Conservation (phyloP, 352 stramenopile species). For the Globisporangium middletonii region DNA sequence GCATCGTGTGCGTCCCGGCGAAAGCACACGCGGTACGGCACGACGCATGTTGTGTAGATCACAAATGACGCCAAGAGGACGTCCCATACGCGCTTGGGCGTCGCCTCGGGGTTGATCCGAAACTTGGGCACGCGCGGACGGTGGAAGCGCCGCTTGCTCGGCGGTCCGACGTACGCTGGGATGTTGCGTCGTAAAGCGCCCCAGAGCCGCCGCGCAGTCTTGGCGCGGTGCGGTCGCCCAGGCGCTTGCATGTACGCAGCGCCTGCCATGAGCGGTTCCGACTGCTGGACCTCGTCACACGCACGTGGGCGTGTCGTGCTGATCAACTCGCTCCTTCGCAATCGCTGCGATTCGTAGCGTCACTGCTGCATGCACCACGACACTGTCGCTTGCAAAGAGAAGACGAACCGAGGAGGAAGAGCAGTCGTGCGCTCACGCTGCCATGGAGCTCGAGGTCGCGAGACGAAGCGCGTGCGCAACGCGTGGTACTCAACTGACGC, state of each 20-base stretch:
- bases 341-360: too few species aligned
- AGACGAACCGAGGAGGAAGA: too few species aligned
- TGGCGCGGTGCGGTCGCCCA: conserved; percentile 5
- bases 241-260: background rate
- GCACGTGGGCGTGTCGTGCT: too few species aligned
- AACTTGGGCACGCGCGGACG: conserved; percentile 27
- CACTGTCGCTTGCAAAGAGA: too few species aligned
- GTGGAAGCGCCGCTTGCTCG: conserved; percentile 24
- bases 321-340: too few species aligned
- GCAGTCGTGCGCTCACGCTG: too few species aligned
- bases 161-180: conserved; percentile 31
- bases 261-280: conserved; percentile 2
- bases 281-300: background rate
- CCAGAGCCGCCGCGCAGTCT: conserved; percentile 46
- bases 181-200: conserved; percentile 44
- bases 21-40: conserved; percentile 79
- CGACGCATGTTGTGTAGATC: conserved; percentile 68
- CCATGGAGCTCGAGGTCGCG: too few species aligned
- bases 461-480: too few species aligned
- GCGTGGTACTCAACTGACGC: too few species aligned
- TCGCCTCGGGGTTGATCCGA: conserved; percentile 61
- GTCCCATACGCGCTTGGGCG: conserved; percentile 60
- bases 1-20: conserved; percentile 43
- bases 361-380: too few species aligned
- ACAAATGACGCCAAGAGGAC: conserved; percentile 55